Evolutionary conservation across 139 green algal species (phyloP).

Genomic region (Haematococcus lacustris): DNA sequence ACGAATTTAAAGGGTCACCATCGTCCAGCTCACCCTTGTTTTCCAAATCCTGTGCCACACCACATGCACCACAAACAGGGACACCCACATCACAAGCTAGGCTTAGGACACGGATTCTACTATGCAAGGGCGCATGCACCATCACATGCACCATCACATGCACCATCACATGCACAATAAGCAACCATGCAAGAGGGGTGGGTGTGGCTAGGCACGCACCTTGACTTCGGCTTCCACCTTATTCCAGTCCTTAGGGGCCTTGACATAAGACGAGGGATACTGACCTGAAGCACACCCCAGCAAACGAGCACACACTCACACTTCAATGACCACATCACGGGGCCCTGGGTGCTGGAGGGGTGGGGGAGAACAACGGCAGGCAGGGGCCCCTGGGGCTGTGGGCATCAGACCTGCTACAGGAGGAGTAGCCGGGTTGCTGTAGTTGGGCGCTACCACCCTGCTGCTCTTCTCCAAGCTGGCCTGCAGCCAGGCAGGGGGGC

Average conservation of each 20-base stretch:
- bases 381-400: too few species aligned
- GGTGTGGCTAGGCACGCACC: conserved; percentile 11
- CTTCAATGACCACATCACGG: too few species aligned
- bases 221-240: conserved; percentile 61
- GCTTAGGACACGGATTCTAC: too few species aligned
- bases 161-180: too few species aligned
- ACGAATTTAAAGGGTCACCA: conserved; percentile 45
- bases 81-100: too few species aligned
- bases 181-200: background rate
- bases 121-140: too few species aligned
- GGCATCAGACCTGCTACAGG: conserved; percentile 6
- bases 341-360: too few species aligned
- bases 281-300: conserved; percentile 13
- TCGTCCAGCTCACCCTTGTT: conserved; percentile 52
- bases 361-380: too few species aligned
- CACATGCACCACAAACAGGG: too few species aligned
- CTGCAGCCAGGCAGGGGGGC: background rate
- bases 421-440: conserved; percentile 19
- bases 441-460: conserved; percentile 24
- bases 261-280: conserved; percentile 50
- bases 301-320: too few species aligned
- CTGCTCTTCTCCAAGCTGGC: conserved; percentile 45
- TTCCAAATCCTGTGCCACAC: conserved; percentile 46
- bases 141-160: too few species aligned
- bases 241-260: conserved; percentile 62